Base-by-base conservation (phyloP, 441 rosid species). In the Gossypium schwendimanii region DNA sequence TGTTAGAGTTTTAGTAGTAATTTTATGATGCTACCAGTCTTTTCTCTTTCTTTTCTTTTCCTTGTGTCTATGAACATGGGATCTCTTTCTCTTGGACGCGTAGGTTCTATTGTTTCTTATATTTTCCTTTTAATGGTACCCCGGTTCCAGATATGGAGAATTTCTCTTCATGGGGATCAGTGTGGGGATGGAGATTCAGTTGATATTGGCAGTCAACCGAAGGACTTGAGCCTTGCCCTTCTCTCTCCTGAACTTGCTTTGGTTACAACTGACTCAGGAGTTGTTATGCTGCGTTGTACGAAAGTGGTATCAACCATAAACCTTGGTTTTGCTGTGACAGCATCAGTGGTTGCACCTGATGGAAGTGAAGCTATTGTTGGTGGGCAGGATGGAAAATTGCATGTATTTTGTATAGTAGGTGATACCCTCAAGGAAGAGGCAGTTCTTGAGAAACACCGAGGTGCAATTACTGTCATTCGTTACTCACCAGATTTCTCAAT, bases 311-410 rank as follows among this genome's bases (percentile, higher is more conserved):
- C 94, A 77, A 89, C 88, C 71, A 73, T 88, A 67, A 77, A 85
- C 81, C 93, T 94, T 65, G 94, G 92, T 58, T 94, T 92, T 84
- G 52, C 82, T 53, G 94, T 87, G 72, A 91, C 98, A 45, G 92
- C 99, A 63, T 86, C 89, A 71, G 91, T 89, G 1, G 72, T 94
- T 70, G 74, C 94, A 75, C 99, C 98, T 69, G 92, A 92, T 86
- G 99, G 97, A 80, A 83, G 71, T 11, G 99, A 94, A 88, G 97
- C 93, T 74, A 81, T 94, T 52, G 75, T 94, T 62, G 98, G 98
- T 10, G 87, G 87, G 39, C 86, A 92, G 75, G 90, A 92, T 15
- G 98, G 99, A 45, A 94, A 91, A 81, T 81, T 94, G 81, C 96
- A 76, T 75, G 52, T 92, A 69, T 94, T 89, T 80, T 84, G 91